Conservation (phyloP, 495 filamentous ascomycete genomes). For the Annulohypoxylon bovei region DNA sequence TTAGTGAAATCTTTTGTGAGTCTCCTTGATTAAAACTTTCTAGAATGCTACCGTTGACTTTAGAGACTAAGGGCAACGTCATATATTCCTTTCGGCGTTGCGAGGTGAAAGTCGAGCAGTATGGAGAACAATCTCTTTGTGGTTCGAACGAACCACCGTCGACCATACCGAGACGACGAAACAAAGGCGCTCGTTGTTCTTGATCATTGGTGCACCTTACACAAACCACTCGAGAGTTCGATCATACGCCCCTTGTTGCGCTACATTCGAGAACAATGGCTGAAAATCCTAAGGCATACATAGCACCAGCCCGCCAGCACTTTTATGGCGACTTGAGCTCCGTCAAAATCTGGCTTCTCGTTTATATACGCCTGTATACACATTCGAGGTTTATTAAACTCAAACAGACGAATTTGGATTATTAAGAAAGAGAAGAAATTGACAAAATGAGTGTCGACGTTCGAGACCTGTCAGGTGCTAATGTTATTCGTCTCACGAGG, state of each 20-base stretch:
- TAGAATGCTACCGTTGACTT: slow-evolving; percentile 20
- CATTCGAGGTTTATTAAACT: not conserved
- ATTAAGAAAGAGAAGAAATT: slow-evolving; percentile 10
- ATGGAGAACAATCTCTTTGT: slow-evolving; percentile 41
- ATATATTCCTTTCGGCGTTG: slow-evolving; percentile 26
- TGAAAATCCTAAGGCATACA: slow-evolving; percentile 10
- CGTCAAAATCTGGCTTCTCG: not conserved
- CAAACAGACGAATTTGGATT: not conserved
- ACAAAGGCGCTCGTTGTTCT: slow-evolving; percentile 24
- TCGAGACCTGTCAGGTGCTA: slow-evolving; percentile 26
- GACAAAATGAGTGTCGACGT: slow-evolving; percentile 38
- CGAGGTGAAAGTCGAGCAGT: slow-evolving; percentile 13
- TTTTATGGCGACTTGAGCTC: not conserved
- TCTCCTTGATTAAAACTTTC: slow-evolving; percentile 17
- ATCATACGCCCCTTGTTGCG: slow-evolving; percentile 6
- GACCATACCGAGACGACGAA: not conserved
- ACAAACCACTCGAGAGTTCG: slow-evolving; percentile 9
- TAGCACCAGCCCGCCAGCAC: slow-evolving; percentile 5
- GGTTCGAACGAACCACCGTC: not conserved
- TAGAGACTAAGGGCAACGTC: slow-evolving; percentile 15
- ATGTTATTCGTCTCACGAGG: slow-evolving; percentile 33
- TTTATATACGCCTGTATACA: not conserved
- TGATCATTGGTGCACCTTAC: not conserved
- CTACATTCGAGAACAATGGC: slow-evolving; percentile 20
- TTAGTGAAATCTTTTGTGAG: slow-evolving; percentile 16